A percentile compares a stretch with the other conserved stretches of the same genome.
These are phyloP conservation scores for Solanum sparsipilum DNA, from an alignment of 257 asterid species.

Conservation along the genomic window DNA sequence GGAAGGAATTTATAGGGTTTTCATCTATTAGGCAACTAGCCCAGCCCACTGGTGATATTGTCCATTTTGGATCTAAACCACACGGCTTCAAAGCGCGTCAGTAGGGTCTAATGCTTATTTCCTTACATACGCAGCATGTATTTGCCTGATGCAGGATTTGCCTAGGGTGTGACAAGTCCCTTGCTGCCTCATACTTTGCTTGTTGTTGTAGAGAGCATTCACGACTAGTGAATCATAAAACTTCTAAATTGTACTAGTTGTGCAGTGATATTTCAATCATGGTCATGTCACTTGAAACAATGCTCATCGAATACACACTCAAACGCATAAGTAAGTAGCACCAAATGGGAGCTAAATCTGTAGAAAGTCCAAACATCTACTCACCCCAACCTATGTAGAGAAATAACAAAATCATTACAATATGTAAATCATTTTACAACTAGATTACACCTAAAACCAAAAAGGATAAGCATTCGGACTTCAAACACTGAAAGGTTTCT, in stretches of 20 bases:
- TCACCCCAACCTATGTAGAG: background rate
- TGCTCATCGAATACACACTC: background rate
- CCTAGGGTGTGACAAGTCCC: background rate
- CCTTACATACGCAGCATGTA: background rate
- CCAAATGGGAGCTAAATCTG: background rate
- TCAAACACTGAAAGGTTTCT: background rate
- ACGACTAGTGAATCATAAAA: background rate
- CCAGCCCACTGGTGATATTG: background rate
- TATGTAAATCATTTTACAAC: background rate
- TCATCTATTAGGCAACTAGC: background rate
- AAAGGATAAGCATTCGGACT: background rate
- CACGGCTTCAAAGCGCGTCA: background rate
- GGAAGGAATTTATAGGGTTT: background rate
- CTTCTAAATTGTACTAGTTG: background rate
- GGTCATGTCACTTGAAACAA: background rate
- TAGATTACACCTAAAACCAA: background rate
- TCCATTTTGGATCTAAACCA: background rate
- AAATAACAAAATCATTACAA: background rate
- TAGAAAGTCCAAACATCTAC: background rate
- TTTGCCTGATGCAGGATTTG: background rate
- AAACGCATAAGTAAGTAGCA: background rate
- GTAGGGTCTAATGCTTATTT: background rate
- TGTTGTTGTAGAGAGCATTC: background rate
- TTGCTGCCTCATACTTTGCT: background rate
- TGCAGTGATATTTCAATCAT: background rate